Evolutionary conservation across 1,284 basidiomycete genomes (phyloP), one percentile per base, ranked within the genome.

Genomic region (Xanthoconium separans): DNA sequence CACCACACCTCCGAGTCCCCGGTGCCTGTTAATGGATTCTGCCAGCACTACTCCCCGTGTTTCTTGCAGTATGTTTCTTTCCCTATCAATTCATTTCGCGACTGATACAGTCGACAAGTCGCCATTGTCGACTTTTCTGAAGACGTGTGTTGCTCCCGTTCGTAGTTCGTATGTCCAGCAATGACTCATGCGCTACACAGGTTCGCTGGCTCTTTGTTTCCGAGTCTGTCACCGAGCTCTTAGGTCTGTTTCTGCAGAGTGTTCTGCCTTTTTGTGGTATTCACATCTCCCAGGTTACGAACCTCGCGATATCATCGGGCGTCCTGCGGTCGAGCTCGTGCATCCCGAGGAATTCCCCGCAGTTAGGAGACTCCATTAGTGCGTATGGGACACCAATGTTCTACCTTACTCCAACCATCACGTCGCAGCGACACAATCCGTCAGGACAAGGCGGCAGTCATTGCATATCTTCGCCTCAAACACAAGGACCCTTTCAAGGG

Each of bases 41-140:
- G 15, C 52, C 2, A 33, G 37, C 29, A 70, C 58, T 30, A 76
- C 80, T 6, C 82, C 84, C 27, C 79, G 78, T 61, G 76, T 87
- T 44, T 89, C 87, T 30, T 89, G 87, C 76, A 88, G 87, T 88
- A 58, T 51, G 84, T 78, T 36, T 54, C 40, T 52, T 50, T 47
- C 56, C 34, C 37, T 44, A 37, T 10, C 37, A 18, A 33, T 46
- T 10, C 24, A 29, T 40, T 44, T 7, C 36, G 34, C 18, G 16
- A 34, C 52, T 64, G 22, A 69, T 40, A 45, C 55, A 31, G 33
- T 31, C 45, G 56, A 45, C n/a, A 63, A 89, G 86, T 89, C 56
- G 84, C 82, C 10, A 88, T 89, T 60, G 82, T 87, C 33, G 86
- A 89, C 68, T 89, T 89, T 69, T 83, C 84, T 15, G 78, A 85